Evolutionary conservation across 1,284 basidiomycete species (phyloP).

Genomic region (Trichosporon faecale): DNA sequence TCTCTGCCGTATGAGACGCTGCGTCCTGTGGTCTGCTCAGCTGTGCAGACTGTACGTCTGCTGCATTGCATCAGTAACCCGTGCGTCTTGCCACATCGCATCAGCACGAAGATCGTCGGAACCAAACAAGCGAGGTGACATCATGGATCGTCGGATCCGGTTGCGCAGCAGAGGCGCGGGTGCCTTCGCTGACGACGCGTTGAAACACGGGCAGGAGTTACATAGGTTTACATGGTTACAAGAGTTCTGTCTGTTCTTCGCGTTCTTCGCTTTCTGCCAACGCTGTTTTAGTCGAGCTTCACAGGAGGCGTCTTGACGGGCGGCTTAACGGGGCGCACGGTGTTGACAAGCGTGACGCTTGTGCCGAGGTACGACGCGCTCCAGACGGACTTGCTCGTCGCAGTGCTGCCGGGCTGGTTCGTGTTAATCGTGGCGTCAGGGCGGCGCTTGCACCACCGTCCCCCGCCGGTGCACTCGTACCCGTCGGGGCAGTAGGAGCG

Average conservation of each 20-base stretch:
- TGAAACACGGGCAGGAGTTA: not conserved
- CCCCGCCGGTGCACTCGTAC: not conserved
- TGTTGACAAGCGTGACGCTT: too few species aligned
- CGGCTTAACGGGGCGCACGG: too few species aligned
- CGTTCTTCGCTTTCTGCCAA: too few species aligned
- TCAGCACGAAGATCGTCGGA: too few species aligned
- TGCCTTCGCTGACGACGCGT: not conserved
- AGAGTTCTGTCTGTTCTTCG: too few species aligned
- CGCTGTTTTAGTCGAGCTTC: not conserved
- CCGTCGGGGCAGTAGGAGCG: conserved; percentile 1
- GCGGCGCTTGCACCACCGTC: not conserved
- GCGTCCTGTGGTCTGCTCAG: too few species aligned
- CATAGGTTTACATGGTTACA: not conserved
- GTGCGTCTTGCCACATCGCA: too few species aligned
- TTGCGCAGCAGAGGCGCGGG: not conserved
- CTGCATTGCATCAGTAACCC: too few species aligned
- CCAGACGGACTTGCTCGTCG: not conserved
- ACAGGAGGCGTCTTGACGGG: not conserved
- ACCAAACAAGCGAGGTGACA: too few species aligned
- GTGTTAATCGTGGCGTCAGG: not conserved
- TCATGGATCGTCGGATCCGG: not conserved
- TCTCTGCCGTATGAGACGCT: too few species aligned
- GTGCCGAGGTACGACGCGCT: not conserved
- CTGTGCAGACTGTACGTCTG: too few species aligned
- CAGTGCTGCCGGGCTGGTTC: not conserved